Evolutionary conservation across 768 basidiomycete genomes (phyloP).

Genomic region (Candolleomyces efflorescens): DNA sequence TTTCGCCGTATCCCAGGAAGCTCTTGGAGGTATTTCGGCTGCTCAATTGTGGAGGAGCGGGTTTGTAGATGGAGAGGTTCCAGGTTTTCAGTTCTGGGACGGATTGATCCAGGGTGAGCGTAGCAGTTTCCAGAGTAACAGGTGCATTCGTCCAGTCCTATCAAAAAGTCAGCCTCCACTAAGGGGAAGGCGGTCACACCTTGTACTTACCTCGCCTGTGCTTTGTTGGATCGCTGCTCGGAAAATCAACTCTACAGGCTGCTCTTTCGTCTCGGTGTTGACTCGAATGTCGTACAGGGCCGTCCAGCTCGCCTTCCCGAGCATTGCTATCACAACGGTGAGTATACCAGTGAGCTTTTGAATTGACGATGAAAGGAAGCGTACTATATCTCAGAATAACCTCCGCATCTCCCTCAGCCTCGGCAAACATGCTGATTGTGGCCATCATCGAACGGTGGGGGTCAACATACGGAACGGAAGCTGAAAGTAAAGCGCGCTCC

Average conservation of each 20-base stretch:
- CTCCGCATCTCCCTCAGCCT: slow-evolving; percentile 22
- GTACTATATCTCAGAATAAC: slow-evolving; percentile 29
- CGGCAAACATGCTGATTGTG: slow-evolving; percentile 22
- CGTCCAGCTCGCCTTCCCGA: slow-evolving; percentile 26
- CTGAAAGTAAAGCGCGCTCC: slow-evolving; percentile 13
- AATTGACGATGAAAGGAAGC: slow-evolving; percentile 5
- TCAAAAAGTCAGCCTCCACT: background rate
- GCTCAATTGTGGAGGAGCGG: background rate
- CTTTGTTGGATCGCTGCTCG: slow-evolving; percentile 30
- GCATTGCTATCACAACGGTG: background rate
- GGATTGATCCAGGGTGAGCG: slow-evolving; percentile 8
- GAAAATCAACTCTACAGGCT: slow-evolving; percentile 29
- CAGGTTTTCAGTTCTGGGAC: background rate
- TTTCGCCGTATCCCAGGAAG: too few relatives aligned
- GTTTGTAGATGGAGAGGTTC: background rate
- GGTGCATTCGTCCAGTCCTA: background rate
- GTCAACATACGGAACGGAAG: slow-evolving; percentile 10
- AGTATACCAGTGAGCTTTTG: background rate
- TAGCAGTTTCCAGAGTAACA: slow-evolving; percentile 30
- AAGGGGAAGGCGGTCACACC: background rate
- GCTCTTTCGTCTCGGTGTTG: slow-evolving; percentile 23
- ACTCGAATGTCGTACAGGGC: slow-evolving; percentile 35
- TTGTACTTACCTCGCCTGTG: slow-evolving; percentile 31
- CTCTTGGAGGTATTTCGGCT: too few relatives aligned
- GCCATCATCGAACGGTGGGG: slow-evolving; percentile 18